These are phyloP conservation scores for Diplodia seriata DNA, from an alignment of 2,329 filamentous ascomycete species.

Conservation along the genomic window DNA sequence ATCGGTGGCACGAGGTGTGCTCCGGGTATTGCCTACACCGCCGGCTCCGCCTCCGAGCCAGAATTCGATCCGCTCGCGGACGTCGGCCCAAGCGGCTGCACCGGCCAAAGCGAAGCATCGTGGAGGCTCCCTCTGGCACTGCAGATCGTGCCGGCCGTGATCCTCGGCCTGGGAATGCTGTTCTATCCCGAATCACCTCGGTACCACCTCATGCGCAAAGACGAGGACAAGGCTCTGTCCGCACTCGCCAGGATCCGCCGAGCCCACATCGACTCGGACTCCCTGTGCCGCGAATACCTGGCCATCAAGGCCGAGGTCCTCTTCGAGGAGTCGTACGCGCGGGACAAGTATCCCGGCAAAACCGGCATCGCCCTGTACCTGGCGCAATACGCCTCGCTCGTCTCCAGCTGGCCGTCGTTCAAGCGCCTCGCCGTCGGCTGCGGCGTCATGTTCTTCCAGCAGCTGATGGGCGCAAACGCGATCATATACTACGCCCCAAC, in stretches of 20 bases:
- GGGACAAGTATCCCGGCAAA: slow-evolving; percentile 43
- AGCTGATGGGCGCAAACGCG: slow-evolving; percentile 60
- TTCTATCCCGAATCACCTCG: slow-evolving; percentile 80
- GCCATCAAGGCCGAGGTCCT: slow-evolving; percentile 23
- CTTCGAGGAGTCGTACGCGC: slow-evolving; percentile 34
- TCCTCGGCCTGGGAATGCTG: slow-evolving; percentile 72
- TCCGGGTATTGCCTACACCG: slow-evolving; percentile 56
- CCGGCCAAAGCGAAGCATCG: slow-evolving; percentile 50
- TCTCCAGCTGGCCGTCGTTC: slow-evolving; percentile 44
- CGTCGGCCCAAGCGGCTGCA: slow-evolving; percentile 10
- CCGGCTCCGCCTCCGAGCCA: slow-evolving; percentile 48
- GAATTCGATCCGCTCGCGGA: slow-evolving; percentile 47
- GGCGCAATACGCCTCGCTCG: slow-evolving; percentile 43
- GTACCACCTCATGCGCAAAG: slow-evolving; percentile 80
- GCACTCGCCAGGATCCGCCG: slow-evolving; percentile 71
- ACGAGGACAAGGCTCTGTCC: slow-evolving; percentile 66
- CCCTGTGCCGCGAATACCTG: slow-evolving; percentile 69
- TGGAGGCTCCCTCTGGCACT: slow-evolving; percentile 77
- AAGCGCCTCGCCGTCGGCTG: slow-evolving; percentile 10
- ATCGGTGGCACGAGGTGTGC: slow-evolving; percentile 49
- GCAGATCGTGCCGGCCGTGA: slow-evolving; percentile 78
- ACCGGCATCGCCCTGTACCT: neutral
- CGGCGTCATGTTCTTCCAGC: slow-evolving; percentile 41
- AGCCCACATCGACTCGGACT: slow-evolving; percentile 72
- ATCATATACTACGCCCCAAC: slow-evolving; percentile 59